phyloP scores from a whole-genome alignment of 257 asterid species.

The Voacanga thouarsii region DNA sequence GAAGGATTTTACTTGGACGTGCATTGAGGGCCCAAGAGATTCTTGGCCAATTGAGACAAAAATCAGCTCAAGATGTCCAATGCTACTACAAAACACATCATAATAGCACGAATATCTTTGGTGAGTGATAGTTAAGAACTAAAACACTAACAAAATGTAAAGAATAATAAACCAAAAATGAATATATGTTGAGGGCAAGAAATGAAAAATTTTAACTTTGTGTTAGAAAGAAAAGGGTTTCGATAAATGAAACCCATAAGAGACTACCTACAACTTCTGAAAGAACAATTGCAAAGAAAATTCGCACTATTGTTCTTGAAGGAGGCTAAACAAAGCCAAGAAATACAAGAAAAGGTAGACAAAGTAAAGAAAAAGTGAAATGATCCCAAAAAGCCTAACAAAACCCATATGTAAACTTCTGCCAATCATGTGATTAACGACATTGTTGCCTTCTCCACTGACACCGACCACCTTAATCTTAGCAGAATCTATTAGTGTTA shows the following conservation, averaged over 20 bases:
- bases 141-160: neutral
- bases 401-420: conserved; percentile 73
- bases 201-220: neutral
- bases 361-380: neutral
- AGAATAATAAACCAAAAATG: neutral
- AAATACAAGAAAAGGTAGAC: neutral
- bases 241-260: neutral
- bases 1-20: too few relatives aligned
- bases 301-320: neutral
- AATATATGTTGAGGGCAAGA: neutral
- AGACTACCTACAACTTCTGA: neutral
- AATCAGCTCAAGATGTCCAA: neutral
- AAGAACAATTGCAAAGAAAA: conserved; percentile 1
- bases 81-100: neutral
- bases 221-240: neutral
- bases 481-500: conserved; percentile 64
- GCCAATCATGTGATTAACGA: conserved; percentile 96
- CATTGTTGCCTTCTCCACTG: conserved; percentile 98
- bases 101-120: neutral
- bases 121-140: neutral
- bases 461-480: conserved; percentile 95
- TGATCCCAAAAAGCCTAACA: conserved; percentile 6
- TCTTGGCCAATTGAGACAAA: neutral
- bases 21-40: too few relatives aligned
- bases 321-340: neutral